Evolutionary conservation across 768 basidiomycete species (phyloP).

Genomic region (Lactarius sp.): DNA sequence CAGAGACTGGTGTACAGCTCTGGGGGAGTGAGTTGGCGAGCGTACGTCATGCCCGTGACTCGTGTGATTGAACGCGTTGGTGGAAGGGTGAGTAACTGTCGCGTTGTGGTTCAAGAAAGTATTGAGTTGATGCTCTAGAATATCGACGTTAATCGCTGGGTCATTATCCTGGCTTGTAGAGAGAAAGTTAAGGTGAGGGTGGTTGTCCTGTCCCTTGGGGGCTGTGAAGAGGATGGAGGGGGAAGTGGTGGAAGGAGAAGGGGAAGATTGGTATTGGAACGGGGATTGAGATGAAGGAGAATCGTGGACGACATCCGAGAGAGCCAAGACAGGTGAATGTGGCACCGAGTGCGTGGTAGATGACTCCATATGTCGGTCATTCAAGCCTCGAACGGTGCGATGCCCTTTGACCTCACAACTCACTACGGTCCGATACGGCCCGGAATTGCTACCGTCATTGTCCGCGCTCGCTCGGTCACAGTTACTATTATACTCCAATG

Average conservation of each 20-base stretch:
- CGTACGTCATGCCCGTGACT: constrained; percentile 22
- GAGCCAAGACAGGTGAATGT: constrained; percentile 56
- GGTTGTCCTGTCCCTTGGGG: constrained; percentile 22
- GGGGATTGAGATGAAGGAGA: constrained; percentile 54
- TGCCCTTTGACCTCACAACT: background rate
- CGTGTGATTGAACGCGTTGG: constrained; percentile 29
- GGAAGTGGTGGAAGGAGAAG: constrained; percentile 15
- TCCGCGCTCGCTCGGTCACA: too few relatives aligned
- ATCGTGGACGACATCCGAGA: constrained; percentile 84
- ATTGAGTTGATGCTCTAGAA: constrained; percentile 68
- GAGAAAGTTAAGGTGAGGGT: constrained; percentile 34
- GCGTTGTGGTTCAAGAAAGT: constrained; percentile 71
- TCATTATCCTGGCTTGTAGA: constrained; percentile 38
- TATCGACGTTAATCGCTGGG: constrained; percentile 36
- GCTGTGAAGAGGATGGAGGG: constrained; percentile 26
- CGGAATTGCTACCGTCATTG: background rate
- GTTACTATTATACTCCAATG: background rate
- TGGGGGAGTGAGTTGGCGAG: constrained; percentile 12
- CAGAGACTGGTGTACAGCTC: constrained; percentile 12
- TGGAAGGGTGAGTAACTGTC: constrained; percentile 59
- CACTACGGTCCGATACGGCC: background rate
- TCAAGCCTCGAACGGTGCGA: background rate
- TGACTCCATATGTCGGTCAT: background rate
- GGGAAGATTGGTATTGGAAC: constrained; percentile 32
- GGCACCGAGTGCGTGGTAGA: constrained; percentile 26